Evolutionary conservation across 2,329 filamentous ascomycete species (phyloP).

Genomic region (Fusarium staphyleae): DNA sequence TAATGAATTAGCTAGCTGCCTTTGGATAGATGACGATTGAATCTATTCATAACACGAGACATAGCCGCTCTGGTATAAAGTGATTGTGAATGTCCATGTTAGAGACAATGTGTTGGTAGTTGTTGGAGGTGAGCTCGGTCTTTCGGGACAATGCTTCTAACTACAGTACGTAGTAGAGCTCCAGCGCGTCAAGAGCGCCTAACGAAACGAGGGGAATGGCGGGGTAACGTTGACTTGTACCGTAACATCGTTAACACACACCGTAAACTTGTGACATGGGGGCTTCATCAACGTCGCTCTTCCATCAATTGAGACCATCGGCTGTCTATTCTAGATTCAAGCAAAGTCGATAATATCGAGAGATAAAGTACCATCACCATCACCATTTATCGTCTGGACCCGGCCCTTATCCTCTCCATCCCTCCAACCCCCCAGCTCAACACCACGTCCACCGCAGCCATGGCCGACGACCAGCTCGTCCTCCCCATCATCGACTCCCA

Average conservation of each 20-base stretch:
- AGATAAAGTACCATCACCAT: too few relatives aligned
- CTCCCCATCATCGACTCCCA: conserved; percentile 84
- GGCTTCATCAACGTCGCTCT: too few relatives aligned
- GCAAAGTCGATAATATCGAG: too few relatives aligned
- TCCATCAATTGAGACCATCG: too few relatives aligned
- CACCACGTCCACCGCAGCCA: conserved; percentile 30
- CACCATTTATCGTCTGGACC: background rate
- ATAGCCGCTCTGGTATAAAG: background rate
- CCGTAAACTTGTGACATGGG: conserved; percentile 16
- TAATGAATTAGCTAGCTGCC: conserved; percentile 32
- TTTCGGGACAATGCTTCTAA: conserved; percentile 4
- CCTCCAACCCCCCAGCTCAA: background rate
- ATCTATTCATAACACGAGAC: conserved; percentile 53
- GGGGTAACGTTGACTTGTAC: conserved; percentile 23
- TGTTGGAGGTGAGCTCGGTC: background rate
- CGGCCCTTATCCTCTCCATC: background rate
- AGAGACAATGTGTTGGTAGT: background rate
- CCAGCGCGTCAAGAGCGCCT: background rate
- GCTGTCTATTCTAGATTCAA: too few relatives aligned
- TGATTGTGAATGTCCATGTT: conserved; percentile 1
- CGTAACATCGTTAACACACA: too few relatives aligned
- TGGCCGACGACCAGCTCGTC: conserved; percentile 50
- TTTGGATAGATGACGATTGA: conserved; percentile 60
- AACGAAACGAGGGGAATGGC: conserved; percentile 23
- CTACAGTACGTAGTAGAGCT: background rate